Evolutionary conservation across 1,139 yeast genomes (phyloP).

Genomic region (Candida sojae): DNA sequence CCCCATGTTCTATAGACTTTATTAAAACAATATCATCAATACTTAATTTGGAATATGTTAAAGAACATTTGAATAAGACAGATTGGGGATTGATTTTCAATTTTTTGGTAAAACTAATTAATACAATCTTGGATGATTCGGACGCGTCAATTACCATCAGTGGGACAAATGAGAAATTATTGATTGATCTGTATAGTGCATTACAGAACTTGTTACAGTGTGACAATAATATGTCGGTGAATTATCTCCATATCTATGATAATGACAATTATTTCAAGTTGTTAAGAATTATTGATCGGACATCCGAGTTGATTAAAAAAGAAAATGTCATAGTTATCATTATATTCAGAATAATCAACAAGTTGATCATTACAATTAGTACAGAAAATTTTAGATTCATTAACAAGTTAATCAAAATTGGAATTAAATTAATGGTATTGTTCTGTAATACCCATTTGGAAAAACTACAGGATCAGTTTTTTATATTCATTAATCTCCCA

Average conservation of each 20-base stretch:
- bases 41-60: constrained; percentile 32
- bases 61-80: constrained; percentile 36
- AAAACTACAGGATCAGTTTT: constrained; percentile 33
- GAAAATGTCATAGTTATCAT: constrained; percentile 25
- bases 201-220: constrained; percentile 31
- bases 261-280: constrained; percentile 23
- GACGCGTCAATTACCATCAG: background rate
- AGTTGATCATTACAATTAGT: constrained; percentile 30
- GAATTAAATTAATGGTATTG: constrained; percentile 27
- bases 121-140: constrained; percentile 4
- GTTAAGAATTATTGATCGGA: constrained; percentile 22
- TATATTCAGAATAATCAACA: constrained; percentile 39
- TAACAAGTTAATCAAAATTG: constrained; percentile 31
- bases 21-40: constrained; percentile 28
- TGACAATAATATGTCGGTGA: constrained; percentile 22
- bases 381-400: constrained; percentile 33
- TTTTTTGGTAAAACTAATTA: constrained; percentile 20
- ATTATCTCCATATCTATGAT: constrained; percentile 20
- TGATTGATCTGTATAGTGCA: constrained; percentile 21
- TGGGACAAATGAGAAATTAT: constrained; percentile 9
- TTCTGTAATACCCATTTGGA: constrained; percentile 33
- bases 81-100: constrained; percentile 32
- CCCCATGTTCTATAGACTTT: constrained; percentile 40
- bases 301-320: constrained; percentile 19
- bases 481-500: constrained; percentile 37